phyloP scores from a whole-genome alignment of 2,329 filamentous ascomycete genomes.

The Botryosphaeria dothidea region DNA sequence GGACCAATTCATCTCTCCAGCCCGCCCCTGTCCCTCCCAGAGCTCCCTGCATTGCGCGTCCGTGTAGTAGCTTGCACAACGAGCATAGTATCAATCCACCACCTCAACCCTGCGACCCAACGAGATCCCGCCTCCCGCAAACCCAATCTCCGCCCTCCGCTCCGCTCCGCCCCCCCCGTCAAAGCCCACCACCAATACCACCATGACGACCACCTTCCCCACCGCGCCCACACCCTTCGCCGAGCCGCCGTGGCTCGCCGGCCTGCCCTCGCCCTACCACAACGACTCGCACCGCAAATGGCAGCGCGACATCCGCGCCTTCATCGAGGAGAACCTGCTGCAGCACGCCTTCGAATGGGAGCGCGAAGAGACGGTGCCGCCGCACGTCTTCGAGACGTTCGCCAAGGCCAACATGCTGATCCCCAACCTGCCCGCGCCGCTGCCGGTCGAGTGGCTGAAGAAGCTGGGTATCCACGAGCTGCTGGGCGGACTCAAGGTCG shows the following conservation, averaged over 20 bases:
- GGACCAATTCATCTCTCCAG: neutral
- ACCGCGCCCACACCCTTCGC: constrained; percentile 60
- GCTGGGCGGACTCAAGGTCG: constrained; percentile 64
- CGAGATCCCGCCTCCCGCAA: too few relatives aligned
- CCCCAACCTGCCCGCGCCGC: constrained; percentile 67
- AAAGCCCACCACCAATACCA: neutral
- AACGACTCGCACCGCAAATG: constrained; percentile 64
- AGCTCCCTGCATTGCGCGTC: neutral
- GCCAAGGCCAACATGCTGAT: constrained; percentile 67
- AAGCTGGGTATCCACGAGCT: constrained; percentile 66
- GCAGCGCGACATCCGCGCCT: constrained; percentile 68
- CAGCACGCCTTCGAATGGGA: constrained; percentile 71
- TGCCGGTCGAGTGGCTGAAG: constrained; percentile 69
- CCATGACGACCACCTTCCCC: constrained; percentile 14
- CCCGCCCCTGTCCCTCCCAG: neutral
- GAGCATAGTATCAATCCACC: too few relatives aligned
- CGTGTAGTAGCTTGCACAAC: too few relatives aligned
- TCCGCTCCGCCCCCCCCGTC: neutral
- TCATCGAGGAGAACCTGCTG: constrained; percentile 64
- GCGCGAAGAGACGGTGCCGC: constrained; percentile 61
- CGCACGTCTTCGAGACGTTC: constrained; percentile 65
- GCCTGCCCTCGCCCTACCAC: constrained; percentile 72
- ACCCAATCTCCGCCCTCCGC: neutral
- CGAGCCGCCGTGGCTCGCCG: constrained; percentile 70
- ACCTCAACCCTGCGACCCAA: neutral